phyloP scores from a whole-genome alignment of 2,329 filamentous ascomycete genomes.

The Cordyceps cicadae region DNA sequence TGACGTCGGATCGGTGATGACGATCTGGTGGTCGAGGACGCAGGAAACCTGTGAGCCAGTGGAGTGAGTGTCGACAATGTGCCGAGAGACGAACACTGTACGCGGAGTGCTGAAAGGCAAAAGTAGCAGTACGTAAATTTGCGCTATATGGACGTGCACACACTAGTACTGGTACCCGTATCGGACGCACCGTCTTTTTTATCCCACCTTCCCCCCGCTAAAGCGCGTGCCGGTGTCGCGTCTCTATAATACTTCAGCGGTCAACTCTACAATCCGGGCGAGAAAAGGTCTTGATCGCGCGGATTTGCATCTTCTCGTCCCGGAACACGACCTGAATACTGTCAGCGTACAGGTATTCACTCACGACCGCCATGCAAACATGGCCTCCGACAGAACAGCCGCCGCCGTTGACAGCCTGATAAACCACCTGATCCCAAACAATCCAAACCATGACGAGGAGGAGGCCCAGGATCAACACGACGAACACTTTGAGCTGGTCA shows the following conservation, averaged over 20 bases:
- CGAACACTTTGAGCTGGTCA: slow-evolving; percentile 45
- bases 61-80: slow-evolving; percentile 30
- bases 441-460: slow-evolving; percentile 59
- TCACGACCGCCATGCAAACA: slow-evolving; percentile 38
- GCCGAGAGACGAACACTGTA: slow-evolving; percentile 20
- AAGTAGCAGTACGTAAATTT: background rate
- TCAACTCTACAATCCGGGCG: slow-evolving; percentile 13
- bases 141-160: background rate
- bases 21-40: slow-evolving; percentile 18
- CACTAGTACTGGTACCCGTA: background rate
- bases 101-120: background rate
- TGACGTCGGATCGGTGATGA: slow-evolving; percentile 34
- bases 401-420: slow-evolving; percentile 74
- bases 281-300: background rate
- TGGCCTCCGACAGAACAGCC: slow-evolving; percentile 61
- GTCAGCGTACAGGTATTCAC: background rate
- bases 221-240: slow-evolving; percentile 19
- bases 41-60: slow-evolving; percentile 21
- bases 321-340: background rate
- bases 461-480: slow-evolving; percentile 61
- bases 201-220: slow-evolving; percentile 13
- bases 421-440: slow-evolving; percentile 60
- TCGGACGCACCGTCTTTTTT: background rate
- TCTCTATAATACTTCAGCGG: slow-evolving; percentile 16
- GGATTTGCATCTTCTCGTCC: background rate